These are phyloP conservation scores for Staphylotrichum tortipilum DNA, from an alignment of 495 filamentous ascomycete species.

Conservation along the genomic window DNA sequence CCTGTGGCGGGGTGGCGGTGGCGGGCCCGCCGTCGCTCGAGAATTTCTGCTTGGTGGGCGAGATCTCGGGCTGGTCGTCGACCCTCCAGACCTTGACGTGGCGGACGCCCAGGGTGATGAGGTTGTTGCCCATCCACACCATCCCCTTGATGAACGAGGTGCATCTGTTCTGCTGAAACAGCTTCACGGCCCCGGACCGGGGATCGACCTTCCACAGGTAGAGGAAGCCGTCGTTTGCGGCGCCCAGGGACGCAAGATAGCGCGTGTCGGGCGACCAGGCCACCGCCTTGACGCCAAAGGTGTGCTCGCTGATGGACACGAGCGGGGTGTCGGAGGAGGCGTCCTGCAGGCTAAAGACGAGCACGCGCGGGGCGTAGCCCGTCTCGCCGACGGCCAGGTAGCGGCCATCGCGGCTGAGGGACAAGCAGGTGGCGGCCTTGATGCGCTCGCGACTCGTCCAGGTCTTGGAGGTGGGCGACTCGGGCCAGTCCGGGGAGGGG, in stretches of 20 bases:
- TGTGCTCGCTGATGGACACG: slow-evolving; percentile 81
- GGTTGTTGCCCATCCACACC: slow-evolving; percentile 68
- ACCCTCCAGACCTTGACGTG: slow-evolving; percentile 92
- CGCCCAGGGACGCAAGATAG: slow-evolving; percentile 81
- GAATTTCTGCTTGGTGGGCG: slow-evolving; percentile 40
- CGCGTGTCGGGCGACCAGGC: slow-evolving; percentile 83
- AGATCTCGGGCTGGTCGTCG: slow-evolving; percentile 47
- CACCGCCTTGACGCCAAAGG: slow-evolving; percentile 77
- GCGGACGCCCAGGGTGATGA: slow-evolving; percentile 66
- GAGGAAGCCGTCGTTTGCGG: slow-evolving; percentile 85
- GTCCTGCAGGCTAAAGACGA: slow-evolving; percentile 80
- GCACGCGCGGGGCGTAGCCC: slow-evolving; percentile 82
- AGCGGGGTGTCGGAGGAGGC: slow-evolving; percentile 70
- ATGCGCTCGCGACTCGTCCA: slow-evolving; percentile 84
- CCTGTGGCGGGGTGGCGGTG: slow-evolving; percentile 23
- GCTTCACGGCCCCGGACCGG: slow-evolving; percentile 70
- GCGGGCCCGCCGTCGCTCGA: slow-evolving; percentile 30
- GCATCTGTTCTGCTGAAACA: slow-evolving; percentile 92
- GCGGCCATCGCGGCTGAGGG: slow-evolving; percentile 80
- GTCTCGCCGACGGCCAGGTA: slow-evolving; percentile 93
- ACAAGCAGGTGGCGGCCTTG: slow-evolving; percentile 92
- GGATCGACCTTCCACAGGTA: slow-evolving; percentile 83
- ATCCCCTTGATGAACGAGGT: slow-evolving; percentile 74
- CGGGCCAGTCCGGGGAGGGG: slow-evolving; percentile 41
- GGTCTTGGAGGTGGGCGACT: slow-evolving; percentile 54